A percentile compares a stretch with the other conserved stretches of the same genome.
Conservation (phyloP, 2,329 filamentous ascomycete species). For the Didymella keratinophila region DNA sequence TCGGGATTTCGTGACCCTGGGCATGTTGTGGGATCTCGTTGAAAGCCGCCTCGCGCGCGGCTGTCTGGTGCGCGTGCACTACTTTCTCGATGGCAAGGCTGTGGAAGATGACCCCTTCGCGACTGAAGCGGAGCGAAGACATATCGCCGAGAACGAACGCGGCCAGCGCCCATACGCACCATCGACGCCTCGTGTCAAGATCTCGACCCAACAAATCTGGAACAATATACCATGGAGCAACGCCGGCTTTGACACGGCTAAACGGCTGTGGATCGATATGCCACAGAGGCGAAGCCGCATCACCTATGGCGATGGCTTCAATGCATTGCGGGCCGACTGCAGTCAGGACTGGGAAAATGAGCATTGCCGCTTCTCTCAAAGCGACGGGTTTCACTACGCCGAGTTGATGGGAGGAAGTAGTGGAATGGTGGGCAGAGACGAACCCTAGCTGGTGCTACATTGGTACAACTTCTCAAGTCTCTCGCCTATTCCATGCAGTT, state of each 20-base stretch:
- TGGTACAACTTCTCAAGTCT: too few relatives aligned
- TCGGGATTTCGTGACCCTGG: not conserved
- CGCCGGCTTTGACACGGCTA: not conserved
- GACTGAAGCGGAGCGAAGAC: not conserved
- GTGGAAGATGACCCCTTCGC: not conserved
- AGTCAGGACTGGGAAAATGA: not conserved
- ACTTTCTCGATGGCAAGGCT: not conserved
- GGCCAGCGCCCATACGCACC: not conserved
- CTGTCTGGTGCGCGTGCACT: not conserved
- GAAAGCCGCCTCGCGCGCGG: not conserved
- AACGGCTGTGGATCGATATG: not conserved
- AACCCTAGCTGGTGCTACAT: too few relatives aligned
- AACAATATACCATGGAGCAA: not conserved
- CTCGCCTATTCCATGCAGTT: too few relatives aligned
- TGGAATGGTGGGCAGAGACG: not conserved
- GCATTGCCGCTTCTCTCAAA: not conserved
- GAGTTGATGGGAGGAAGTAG: not conserved
- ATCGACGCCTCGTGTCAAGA: not conserved
- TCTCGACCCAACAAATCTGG: not conserved
- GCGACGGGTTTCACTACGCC: not conserved
- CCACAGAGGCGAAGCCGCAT: not conserved
- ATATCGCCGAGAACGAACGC: not conserved
- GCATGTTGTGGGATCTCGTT: not conserved
- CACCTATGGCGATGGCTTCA: not conserved
- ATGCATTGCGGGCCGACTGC: not conserved